Evolutionary conservation across 768 basidiomycete genomes (phyloP).

Genomic region (Mycena rebaudengoi): DNA sequence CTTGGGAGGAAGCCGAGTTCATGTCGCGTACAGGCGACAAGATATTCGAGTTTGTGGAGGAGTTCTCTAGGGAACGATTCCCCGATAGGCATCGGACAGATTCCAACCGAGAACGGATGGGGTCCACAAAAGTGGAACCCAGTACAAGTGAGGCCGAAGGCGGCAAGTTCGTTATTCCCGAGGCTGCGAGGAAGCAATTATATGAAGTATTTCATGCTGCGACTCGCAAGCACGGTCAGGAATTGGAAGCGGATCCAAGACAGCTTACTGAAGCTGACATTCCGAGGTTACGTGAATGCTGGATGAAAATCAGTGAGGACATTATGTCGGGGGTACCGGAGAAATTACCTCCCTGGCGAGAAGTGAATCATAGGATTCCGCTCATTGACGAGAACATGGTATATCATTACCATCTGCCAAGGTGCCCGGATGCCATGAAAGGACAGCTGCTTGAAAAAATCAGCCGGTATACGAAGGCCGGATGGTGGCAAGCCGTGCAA

Average conservation of each 20-base stretch:
- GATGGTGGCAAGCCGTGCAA: conserved; percentile 43
- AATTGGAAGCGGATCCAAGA: neutral
- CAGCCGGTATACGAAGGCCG: conserved; percentile 34
- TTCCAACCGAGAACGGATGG: too few relatives aligned
- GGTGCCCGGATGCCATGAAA: conserved; percentile 41
- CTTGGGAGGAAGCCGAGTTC: too few relatives aligned
- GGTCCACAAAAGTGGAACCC: too few relatives aligned
- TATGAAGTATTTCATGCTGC: neutral
- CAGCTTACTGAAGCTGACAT: conserved; percentile 14
- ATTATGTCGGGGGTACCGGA: conserved; percentile 30
- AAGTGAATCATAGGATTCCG: conserved; percentile 49
- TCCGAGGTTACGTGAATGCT: conserved; percentile 24
- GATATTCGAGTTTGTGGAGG: too few relatives aligned
- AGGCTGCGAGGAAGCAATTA: neutral
- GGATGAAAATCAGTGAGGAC: conserved; percentile 31
- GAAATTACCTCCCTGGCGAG: conserved; percentile 41
- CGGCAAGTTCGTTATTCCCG: too few relatives aligned
- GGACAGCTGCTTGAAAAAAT: conserved; percentile 42
- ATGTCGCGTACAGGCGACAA: too few relatives aligned
- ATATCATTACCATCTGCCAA: conserved; percentile 40
- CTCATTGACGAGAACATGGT: conserved; percentile 41
- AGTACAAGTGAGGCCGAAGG: too few relatives aligned
- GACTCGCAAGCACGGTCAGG: neutral
- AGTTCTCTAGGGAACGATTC: too few relatives aligned
- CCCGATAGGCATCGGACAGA: too few relatives aligned